phyloP scores from a whole-genome alignment of 139 green algal genomes.

The Axilococcus clingmanii region DNA sequence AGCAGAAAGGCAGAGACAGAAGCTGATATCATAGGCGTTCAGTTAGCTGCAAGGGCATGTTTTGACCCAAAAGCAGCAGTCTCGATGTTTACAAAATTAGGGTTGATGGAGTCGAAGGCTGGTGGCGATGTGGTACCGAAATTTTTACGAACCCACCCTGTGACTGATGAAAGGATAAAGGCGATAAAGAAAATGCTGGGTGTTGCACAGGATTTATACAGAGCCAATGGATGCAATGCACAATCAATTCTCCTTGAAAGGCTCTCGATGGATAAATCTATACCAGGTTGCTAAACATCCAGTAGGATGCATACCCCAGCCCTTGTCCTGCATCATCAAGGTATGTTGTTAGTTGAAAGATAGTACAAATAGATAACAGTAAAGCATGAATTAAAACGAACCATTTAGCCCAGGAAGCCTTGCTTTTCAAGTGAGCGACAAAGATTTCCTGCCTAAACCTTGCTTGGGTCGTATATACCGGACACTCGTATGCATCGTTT shows the following conservation, averaged over 20 bases:
- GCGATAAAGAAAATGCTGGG: constrained; percentile 14
- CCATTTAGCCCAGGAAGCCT: too few relatives aligned
- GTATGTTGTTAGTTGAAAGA: too few relatives aligned
- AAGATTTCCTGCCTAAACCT: constrained; percentile 90
- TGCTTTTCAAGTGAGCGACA: constrained; percentile 77
- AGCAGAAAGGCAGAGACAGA: constrained; percentile 60
- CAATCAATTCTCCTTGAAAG: too few relatives aligned
- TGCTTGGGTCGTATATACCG: constrained; percentile 76
- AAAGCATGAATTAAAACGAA: too few relatives aligned
- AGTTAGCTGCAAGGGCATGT: constrained; percentile 58
- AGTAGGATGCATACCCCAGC: too few relatives aligned
- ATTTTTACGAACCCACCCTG: constrained; percentile 70
- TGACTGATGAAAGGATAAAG: constrained; percentile 46
- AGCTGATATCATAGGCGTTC: constrained; percentile 69
- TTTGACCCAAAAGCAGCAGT: constrained; percentile 47
- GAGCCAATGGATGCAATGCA: too few relatives aligned
- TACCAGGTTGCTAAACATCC: too few relatives aligned
- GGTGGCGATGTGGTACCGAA: constrained; percentile 19
- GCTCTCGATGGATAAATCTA: too few relatives aligned
- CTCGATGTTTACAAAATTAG: constrained; percentile 30
- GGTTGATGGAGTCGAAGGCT: constrained; percentile 12
- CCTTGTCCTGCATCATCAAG: too few relatives aligned
- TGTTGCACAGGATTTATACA: too few relatives aligned
- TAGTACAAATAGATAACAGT: too few relatives aligned
- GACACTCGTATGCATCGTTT: constrained; percentile 71